A percentile compares a stretch with the other conserved stretches of the same genome.
These are phyloP conservation scores for Phaffomyces opuntiae DNA, from an alignment of 805 yeast species.

Conservation along the genomic window DNA sequence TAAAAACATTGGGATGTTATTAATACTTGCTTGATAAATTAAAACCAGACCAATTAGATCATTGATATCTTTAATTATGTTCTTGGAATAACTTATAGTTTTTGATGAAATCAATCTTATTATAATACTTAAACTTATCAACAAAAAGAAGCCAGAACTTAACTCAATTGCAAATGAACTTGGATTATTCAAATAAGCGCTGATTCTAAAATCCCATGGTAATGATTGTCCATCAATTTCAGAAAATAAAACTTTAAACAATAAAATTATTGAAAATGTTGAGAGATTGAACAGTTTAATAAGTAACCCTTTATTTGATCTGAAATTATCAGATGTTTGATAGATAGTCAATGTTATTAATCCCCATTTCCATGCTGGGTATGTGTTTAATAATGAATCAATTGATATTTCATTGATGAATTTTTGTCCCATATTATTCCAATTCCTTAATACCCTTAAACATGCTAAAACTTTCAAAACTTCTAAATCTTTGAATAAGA, in stretches of 20 bases:
- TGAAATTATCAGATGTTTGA: background rate
- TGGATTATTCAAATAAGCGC: conserved; percentile 1
- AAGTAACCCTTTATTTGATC: conserved; percentile 1
- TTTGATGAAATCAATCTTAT: conserved; percentile 23
- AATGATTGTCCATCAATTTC: conserved; percentile 7
- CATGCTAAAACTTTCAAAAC: conserved; percentile 1
- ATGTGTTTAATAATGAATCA: background rate
- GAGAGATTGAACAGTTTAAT: background rate
- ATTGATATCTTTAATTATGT: conserved; percentile 30
- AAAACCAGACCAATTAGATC: conserved; percentile 34
- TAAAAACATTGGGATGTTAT: conserved; percentile 43
- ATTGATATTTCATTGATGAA: conserved; percentile 28
- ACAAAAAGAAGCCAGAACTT: conserved; percentile 23
- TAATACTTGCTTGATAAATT: conserved; percentile 42
- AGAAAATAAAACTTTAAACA: conserved; percentile 3
- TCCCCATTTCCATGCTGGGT: conserved; percentile 37
- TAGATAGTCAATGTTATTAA: conserved; percentile 23
- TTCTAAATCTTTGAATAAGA: background rate
- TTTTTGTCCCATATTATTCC: conserved; percentile 92
- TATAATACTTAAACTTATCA: conserved; percentile 26
- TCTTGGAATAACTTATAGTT: background rate
- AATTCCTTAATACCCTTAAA: conserved; percentile 61
- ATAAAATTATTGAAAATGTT: background rate
- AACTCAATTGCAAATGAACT: background rate
- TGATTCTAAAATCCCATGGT: conserved; percentile 3